phyloP scores from a whole-genome alignment of 257 asterid species.

The Plantago ovata region DNA sequence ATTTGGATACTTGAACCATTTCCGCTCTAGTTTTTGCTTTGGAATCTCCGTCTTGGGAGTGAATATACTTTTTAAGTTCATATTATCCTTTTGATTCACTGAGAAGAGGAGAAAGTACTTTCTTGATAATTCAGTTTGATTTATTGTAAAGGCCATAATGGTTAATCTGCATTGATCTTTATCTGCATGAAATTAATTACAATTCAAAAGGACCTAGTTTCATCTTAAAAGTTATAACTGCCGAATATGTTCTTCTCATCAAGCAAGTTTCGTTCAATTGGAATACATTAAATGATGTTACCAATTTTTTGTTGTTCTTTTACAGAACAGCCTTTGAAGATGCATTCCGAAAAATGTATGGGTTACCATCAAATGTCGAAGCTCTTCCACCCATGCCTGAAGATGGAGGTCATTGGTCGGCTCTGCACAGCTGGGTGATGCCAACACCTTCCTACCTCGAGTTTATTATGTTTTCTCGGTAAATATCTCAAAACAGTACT shows the following conservation, averaged over 20 bases:
- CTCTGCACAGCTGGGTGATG: conserved; percentile 97
- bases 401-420: conserved; percentile 90
- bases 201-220: conserved; percentile 12
- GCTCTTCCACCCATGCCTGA: conserved; percentile 99
- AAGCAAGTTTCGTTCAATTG: conserved; percentile 7
- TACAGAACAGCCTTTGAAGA: conserved; percentile 75
- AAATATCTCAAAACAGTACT: conserved; percentile 16
- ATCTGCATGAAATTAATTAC: conserved; percentile 4
- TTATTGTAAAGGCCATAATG: neutral
- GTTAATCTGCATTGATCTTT: neutral
- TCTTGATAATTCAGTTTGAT: conserved; percentile 6
- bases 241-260: neutral
- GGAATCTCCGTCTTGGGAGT: conserved; percentile 5
- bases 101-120: neutral
- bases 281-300: conserved; percentile 13
- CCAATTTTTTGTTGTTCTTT: conserved; percentile 18
- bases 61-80: conserved; percentile 1
- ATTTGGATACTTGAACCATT: conserved; percentile 7
- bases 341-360: conserved; percentile 82
- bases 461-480: conserved; percentile 96
- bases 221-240: neutral
- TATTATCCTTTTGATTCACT: neutral
- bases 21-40: neutral
- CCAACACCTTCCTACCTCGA: conserved; percentile 93
- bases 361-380: conserved; percentile 67